These are phyloP conservation scores for Magnolia officinalis DNA, from an alignment of 164 flowering plant species.

Conservation along the genomic window DNA sequence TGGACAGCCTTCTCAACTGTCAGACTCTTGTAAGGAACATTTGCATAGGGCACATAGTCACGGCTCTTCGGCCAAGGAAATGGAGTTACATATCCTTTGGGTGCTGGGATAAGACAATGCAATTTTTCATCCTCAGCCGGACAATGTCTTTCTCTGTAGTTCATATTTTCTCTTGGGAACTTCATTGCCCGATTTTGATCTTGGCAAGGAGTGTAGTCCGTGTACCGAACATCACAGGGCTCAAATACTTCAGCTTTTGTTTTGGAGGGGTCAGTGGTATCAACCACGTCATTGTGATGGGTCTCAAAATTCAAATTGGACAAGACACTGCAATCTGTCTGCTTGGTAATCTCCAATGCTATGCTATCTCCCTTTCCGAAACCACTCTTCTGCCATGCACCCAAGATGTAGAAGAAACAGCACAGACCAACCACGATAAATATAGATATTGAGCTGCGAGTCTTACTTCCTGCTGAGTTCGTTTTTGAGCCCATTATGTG, in stretches of 20 bases:
- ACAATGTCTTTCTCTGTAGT: constrained; percentile 95
- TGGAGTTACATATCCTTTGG: constrained; percentile 75
- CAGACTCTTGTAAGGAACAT: constrained; percentile 80
- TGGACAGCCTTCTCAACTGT: constrained; percentile 91
- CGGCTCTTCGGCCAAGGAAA: constrained; percentile 95
- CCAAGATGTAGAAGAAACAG: constrained; percentile 76
- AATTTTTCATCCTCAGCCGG: constrained; percentile 74
- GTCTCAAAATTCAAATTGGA: constrained; percentile 61
- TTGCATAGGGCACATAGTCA: constrained; percentile 86
- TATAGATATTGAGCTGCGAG: constrained; percentile 58
- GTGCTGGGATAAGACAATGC: constrained; percentile 86
- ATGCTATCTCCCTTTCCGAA: constrained; percentile 82
- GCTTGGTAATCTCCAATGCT: constrained; percentile 52
- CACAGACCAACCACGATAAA: constrained; percentile 67
- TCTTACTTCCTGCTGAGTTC: constrained; percentile 39
- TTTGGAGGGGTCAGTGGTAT: constrained; percentile 37
- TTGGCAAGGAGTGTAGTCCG: constrained; percentile 93
- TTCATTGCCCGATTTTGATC: constrained; percentile 94
- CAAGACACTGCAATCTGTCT: constrained; percentile 54
- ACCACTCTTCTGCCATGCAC: constrained; percentile 95
- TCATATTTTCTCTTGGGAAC: constrained; percentile 88
- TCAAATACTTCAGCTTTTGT: constrained; percentile 42
- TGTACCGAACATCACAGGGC: constrained; percentile 60
- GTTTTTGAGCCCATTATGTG: constrained; percentile 57
- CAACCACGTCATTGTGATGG: constrained; percentile 53